A percentile compares a stretch with the other conserved stretches of the same genome.
Evolutionary conservation across 345 rosid genomes (phyloP).

Genomic region (Citrus hindsii): DNA sequence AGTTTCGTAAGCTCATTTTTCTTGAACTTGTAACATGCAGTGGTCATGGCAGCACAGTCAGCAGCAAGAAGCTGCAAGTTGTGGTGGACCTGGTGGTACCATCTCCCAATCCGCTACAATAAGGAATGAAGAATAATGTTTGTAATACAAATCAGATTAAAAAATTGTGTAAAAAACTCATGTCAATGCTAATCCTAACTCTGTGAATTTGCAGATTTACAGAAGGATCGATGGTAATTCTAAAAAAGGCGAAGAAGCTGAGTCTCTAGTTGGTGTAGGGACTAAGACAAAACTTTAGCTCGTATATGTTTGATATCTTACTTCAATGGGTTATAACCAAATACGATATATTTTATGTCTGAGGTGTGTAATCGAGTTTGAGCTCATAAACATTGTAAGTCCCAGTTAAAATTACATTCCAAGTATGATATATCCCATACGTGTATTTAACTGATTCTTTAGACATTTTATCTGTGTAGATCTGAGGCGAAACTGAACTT

Average conservation of each 20-base stretch:
- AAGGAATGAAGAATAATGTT: not conserved
- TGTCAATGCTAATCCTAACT: constrained; percentile 2
- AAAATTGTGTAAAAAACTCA: not conserved
- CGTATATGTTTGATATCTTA: not conserved
- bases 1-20: not conserved
- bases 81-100: not conserved
- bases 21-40: constrained; percentile 16
- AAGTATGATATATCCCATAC: not conserved
- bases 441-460: not conserved
- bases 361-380: not conserved
- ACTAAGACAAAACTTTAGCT: not conserved
- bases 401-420: not conserved
- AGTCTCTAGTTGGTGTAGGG: not conserved
- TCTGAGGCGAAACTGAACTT: no score
- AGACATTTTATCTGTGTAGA: not conserved
- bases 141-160: not conserved
- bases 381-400: not conserved
- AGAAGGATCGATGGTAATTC: not conserved
- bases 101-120: no score
- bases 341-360: not conserved
- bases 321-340: not conserved
- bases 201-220: constrained; percentile 15
- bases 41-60: constrained; percentile 9
- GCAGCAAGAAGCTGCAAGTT: constrained; percentile 26
- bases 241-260: constrained; percentile 9